These are phyloP conservation scores for Medicago lupulina DNA, from an alignment of 306 rosid genomes.

Conservation along the genomic window DNA sequence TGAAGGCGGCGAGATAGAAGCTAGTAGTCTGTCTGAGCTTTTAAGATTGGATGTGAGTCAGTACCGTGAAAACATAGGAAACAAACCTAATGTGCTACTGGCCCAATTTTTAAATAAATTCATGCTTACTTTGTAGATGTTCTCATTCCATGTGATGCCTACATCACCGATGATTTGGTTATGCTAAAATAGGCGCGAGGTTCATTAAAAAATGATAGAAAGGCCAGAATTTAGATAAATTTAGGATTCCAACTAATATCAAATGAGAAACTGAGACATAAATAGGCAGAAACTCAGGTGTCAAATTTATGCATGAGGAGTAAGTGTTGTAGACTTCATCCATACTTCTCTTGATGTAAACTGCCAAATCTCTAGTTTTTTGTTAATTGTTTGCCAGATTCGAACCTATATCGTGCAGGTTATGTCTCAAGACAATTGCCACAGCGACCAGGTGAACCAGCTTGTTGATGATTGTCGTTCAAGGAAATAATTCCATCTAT, in stretches of 20 bases:
- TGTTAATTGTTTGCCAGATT: no score
- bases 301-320: no score
- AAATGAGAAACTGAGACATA: not conserved
- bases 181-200: not conserved
- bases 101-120: not conserved
- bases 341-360: conserved; percentile 1
- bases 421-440: no score
- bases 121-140: not conserved
- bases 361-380: no score
- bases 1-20: no score
- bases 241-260: not conserved
- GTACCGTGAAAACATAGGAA: no score
- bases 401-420: no score
- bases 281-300: conserved; percentile 17
- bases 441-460: no score
- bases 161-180: not conserved
- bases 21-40: no score
- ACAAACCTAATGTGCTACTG: not conserved
- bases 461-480: not conserved
- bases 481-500: not conserved
- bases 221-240: not conserved
- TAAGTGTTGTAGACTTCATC: not conserved
- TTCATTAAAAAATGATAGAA: not conserved
- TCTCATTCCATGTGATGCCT: not conserved
- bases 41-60: no score